Evolutionary conservation across 129 eudicot species (phyloP).

Genomic region (Pittosporum tobira): DNA sequence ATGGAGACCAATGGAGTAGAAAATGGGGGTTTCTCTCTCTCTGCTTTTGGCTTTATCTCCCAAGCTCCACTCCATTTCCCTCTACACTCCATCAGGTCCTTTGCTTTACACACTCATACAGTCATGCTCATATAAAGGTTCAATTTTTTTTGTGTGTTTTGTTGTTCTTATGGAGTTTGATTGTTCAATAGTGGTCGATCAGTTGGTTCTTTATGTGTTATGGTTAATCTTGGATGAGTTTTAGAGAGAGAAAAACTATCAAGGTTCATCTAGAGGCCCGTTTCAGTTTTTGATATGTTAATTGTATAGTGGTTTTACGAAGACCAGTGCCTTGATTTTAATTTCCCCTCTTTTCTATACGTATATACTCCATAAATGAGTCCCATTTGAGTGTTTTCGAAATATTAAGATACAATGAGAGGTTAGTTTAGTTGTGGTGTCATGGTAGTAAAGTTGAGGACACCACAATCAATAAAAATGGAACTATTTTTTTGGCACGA

Average conservation of each 20-base stretch:
- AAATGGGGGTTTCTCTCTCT: neutral
- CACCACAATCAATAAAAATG: too few species aligned
- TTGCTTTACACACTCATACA: neutral
- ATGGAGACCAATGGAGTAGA: neutral
- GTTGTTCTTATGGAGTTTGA: neutral
- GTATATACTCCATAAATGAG: too few species aligned
- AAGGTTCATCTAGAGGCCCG: too few species aligned
- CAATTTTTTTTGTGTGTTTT: neutral
- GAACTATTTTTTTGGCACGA: too few species aligned
- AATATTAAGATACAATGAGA: too few species aligned
- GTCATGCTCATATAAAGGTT: too few species aligned
- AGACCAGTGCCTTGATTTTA: too few species aligned
- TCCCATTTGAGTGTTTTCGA: too few species aligned
- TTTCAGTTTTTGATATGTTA: too few species aligned
- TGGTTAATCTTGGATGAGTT: neutral
- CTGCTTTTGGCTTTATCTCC: conserved; percentile 1
- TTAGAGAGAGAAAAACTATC: neutral
- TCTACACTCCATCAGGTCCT: neutral
- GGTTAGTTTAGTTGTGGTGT: too few species aligned
- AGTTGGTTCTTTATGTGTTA: neutral
- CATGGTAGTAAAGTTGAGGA: too few species aligned
- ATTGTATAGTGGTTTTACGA: neutral
- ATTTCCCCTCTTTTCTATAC: too few species aligned
- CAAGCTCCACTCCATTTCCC: neutral
- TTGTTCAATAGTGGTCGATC: neutral